Percentiles rank a stretch among this genome's conserved stretches.
These are phyloP conservation scores for Phytophthora idaei DNA, from an alignment of 352 stramenopile genomes.

Conservation along the genomic window DNA sequence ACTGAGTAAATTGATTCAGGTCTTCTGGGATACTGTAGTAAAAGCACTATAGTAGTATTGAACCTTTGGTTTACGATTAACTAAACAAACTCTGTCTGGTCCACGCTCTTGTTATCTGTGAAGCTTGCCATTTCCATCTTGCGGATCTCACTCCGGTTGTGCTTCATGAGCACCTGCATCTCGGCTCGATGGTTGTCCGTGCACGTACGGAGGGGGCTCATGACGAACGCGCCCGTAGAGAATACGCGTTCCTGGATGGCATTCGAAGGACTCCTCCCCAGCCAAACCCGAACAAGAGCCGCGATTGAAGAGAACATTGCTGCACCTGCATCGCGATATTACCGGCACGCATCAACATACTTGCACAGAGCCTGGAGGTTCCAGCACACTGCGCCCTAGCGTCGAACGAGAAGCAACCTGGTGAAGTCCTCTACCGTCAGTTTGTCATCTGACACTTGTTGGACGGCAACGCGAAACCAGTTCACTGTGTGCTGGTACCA, in stretches of 20 bases:
- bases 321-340: not conserved
- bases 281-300: not conserved
- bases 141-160: not conserved
- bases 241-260: not conserved
- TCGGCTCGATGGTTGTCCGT: not conserved
- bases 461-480: not conserved
- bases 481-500: not conserved
- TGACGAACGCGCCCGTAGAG: not conserved
- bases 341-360: not conserved
- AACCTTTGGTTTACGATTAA: too few relatives aligned
- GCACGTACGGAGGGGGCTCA: not conserved
- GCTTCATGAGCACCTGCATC: not conserved
- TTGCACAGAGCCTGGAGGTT: not conserved
- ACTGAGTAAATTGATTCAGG: too few relatives aligned
- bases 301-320: not conserved
- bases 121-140: not conserved
- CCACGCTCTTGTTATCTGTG: too few relatives aligned
- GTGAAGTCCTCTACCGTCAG: constrained; percentile 1
- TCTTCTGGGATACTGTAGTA: too few relatives aligned
- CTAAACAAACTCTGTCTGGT: too few relatives aligned
- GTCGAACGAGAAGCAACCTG: not conserved
- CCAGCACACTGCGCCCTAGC: not conserved
- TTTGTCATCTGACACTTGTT: not conserved
- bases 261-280: not conserved
- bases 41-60: too few relatives aligned